These are phyloP conservation scores for Aspergillus sojae DNA, from an alignment of 2,329 filamentous ascomycete genomes.

Conservation along the genomic window DNA sequence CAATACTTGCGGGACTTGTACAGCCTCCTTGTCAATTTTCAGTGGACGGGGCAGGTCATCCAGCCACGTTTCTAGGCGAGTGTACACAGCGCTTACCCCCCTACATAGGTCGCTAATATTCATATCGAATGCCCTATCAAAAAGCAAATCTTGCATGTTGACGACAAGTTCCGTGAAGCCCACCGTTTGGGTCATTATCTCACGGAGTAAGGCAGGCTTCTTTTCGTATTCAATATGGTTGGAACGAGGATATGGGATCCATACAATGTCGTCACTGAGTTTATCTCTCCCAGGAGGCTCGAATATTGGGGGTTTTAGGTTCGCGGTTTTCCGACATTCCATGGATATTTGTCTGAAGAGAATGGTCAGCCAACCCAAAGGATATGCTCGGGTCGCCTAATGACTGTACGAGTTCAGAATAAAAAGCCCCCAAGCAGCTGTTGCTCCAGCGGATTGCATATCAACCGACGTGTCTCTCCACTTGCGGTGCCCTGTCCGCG, in stretches of 20 bases:
- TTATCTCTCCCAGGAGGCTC: conserved; percentile 18
- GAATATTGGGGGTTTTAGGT: conserved; percentile 23
- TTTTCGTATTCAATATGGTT: conserved; percentile 29
- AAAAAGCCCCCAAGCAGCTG: conserved; percentile 36
- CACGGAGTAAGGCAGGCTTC: conserved; percentile 31
- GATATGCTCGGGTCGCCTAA: neutral
- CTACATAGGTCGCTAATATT: conserved; percentile 21
- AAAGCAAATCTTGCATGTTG: conserved; percentile 29
- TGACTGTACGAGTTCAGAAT: conserved; percentile 31
- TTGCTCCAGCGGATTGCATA: conserved; percentile 25
- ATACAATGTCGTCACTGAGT: conserved; percentile 23
- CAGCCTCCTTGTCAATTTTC: conserved; percentile 15
- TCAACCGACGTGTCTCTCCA: conserved; percentile 18
- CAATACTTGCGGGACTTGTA: conserved; percentile 29
- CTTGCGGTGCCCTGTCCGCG: conserved; percentile 12
- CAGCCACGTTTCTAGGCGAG: conserved; percentile 28
- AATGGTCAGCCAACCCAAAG: conserved; percentile 14
- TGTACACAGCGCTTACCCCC: conserved; percentile 21
- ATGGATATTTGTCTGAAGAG: conserved; percentile 32
- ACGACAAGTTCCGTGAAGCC: conserved; percentile 27
- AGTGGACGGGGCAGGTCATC: conserved; percentile 21
- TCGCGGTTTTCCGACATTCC: conserved; percentile 24
- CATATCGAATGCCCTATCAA: conserved; percentile 20
- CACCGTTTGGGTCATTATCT: conserved; percentile 25
- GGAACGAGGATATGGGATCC: conserved; percentile 37